Conservation (phyloP, 2,329 filamentous ascomycete genomes). For the Dactylellina sp. region DNA sequence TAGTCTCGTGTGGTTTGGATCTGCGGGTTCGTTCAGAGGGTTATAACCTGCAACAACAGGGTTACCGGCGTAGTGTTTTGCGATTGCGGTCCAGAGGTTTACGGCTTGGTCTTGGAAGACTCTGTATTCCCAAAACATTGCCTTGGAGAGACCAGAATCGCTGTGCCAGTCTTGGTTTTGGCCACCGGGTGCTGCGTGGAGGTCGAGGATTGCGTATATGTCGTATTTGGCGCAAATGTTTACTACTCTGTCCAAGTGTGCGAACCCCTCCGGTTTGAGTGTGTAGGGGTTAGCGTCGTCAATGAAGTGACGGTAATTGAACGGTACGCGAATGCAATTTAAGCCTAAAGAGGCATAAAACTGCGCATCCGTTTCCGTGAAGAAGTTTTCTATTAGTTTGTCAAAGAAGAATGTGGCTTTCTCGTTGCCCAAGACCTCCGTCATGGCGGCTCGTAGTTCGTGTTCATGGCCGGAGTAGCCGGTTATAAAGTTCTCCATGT, state of each 20-base stretch:
- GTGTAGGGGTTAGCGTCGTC: slow-evolving; percentile 66
- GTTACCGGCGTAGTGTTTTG: slow-evolving; percentile 65
- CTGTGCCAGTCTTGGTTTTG: slow-evolving; percentile 69
- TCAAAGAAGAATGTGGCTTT: slow-evolving; percentile 69
- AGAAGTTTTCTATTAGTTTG: slow-evolving; percentile 67
- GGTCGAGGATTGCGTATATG: slow-evolving; percentile 68
- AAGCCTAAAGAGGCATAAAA: slow-evolving; percentile 66
- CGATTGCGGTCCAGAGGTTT: slow-evolving; percentile 68
- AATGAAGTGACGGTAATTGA: slow-evolving; percentile 67
- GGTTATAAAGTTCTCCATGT: slow-evolving; percentile 68
- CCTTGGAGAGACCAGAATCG: slow-evolving; percentile 66
- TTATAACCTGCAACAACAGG: slow-evolving; percentile 69
- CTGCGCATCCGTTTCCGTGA: slow-evolving; percentile 66
- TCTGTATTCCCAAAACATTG: slow-evolving; percentile 68
- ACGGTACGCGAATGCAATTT: slow-evolving; percentile 67
- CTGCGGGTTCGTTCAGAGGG: slow-evolving; percentile 68
- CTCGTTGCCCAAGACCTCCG: slow-evolving; percentile 65
- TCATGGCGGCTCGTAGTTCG: slow-evolving; percentile 66
- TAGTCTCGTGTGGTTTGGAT: slow-evolving; percentile 66
- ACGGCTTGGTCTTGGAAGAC: slow-evolving; percentile 68
- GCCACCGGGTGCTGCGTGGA: slow-evolving; percentile 67
- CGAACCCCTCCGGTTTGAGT: slow-evolving; percentile 66
- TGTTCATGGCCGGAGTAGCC: slow-evolving; percentile 67
- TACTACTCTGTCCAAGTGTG: slow-evolving; percentile 61
- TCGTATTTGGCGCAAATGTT: slow-evolving; percentile 65